Evolutionary conservation across 2,329 filamentous ascomycete genomes (phyloP).

Genomic region (Hymenoscyphus scutula): DNA sequence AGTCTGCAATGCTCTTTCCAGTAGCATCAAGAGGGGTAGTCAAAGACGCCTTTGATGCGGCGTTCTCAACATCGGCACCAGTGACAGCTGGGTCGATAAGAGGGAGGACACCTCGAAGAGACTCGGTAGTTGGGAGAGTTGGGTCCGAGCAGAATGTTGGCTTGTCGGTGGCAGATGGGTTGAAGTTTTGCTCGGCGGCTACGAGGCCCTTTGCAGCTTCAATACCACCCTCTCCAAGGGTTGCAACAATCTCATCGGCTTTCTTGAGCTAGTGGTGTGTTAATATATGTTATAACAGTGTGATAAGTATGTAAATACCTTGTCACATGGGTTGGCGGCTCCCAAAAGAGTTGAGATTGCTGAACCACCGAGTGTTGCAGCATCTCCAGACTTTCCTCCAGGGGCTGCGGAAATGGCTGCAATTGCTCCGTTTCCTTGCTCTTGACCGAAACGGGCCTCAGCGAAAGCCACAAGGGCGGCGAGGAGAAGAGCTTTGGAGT

Average conservation of each 20-base stretch:
- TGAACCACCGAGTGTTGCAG: conserved; percentile 60
- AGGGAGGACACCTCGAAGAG: conserved; percentile 65
- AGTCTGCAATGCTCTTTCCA: conserved; percentile 63
- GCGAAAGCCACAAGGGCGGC: conserved; percentile 20
- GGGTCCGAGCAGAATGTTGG: conserved; percentile 64
- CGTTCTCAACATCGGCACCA: conserved; percentile 57
- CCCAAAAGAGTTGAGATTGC: conserved; percentile 62
- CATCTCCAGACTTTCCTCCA: conserved; percentile 56
- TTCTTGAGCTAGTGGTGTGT: conserved; percentile 49
- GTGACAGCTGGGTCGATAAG: conserved; percentile 63
- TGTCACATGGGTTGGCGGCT: conserved; percentile 63
- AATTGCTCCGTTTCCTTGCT: conserved; percentile 50
- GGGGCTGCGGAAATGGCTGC: conserved; percentile 52
- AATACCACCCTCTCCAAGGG: conserved; percentile 59
- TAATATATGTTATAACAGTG: not conserved
- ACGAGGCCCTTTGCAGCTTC: conserved; percentile 62
- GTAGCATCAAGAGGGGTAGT: conserved; percentile 54
- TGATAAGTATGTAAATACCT: conserved; percentile 40
- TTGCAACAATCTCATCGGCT: conserved; percentile 61
- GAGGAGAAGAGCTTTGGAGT: conserved; percentile 8
- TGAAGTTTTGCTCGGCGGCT: conserved; percentile 71
- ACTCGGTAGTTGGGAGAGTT: conserved; percentile 57
- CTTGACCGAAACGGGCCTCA: conserved; percentile 57
- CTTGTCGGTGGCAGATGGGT: conserved; percentile 58
- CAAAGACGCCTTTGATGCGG: conserved; percentile 55